phyloP scores from a whole-genome alignment of 495 filamentous ascomycete genomes.

The Lepraria neglecta region DNA sequence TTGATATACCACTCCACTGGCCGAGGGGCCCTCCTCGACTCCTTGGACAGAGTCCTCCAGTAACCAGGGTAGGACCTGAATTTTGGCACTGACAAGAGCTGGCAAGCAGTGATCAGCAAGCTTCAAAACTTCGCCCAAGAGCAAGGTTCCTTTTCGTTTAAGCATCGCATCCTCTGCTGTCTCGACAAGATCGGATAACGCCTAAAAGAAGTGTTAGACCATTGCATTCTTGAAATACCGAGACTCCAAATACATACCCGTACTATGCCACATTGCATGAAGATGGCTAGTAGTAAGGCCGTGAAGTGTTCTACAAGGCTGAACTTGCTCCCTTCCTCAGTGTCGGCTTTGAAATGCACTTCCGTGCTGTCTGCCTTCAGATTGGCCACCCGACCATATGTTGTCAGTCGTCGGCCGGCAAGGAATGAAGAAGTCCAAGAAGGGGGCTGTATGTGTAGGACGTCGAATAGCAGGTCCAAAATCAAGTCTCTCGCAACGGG shows the following conservation, averaged over 20 bases:
- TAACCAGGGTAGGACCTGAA: conserved; percentile 80
- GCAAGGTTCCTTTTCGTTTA: conserved; percentile 79
- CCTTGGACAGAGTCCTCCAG: conserved; percentile 67
- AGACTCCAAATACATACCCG: conserved; percentile 42
- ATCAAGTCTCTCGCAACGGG: conserved; percentile 60
- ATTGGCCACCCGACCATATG: conserved; percentile 86
- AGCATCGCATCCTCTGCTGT: conserved; percentile 67
- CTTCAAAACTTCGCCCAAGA: conserved; percentile 86
- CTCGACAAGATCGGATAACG: conserved; percentile 58
- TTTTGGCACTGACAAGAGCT: conserved; percentile 62
- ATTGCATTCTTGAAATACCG: conserved; percentile 14
- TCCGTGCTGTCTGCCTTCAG: conserved; percentile 60
- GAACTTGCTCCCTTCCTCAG: conserved; percentile 62
- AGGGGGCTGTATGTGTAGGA: conserved; percentile 88
- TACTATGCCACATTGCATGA: conserved; percentile 76
- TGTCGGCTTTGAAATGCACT: conserved; percentile 35
- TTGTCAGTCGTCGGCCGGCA: conserved; percentile 85
- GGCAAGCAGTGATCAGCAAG: conserved; percentile 81
- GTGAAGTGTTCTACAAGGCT: conserved; percentile 91
- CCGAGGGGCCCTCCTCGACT: conserved; percentile 65
- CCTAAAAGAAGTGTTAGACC: conserved; percentile 34
- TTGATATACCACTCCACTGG: conserved; percentile 86
- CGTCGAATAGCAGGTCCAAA: conserved; percentile 82
- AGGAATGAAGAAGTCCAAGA: conserved; percentile 96
- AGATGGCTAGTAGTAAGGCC: conserved; percentile 75